Evolutionary conservation across 2,329 filamentous ascomycete species (phyloP), one percentile per base, ranked within the genome.

Genomic region (Leptodontidium sp.): DNA sequence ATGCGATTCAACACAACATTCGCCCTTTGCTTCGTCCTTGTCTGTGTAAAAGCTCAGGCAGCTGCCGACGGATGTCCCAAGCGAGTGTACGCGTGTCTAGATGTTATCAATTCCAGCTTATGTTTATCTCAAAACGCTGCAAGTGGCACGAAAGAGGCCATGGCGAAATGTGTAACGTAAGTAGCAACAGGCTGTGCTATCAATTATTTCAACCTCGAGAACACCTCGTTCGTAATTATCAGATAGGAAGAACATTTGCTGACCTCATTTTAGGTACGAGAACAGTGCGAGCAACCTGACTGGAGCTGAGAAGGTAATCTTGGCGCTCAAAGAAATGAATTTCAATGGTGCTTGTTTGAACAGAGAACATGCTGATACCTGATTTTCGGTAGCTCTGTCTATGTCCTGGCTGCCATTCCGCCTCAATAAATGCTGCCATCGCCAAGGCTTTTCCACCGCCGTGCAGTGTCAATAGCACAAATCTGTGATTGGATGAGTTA

Each of bases 371-470:
- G 32, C 21, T 15, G 21, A 38, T 12, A 32, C 47, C 2, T 29
- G n/a, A 35, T 15, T 65, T 5, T 66, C 7, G 43, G 50, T 57
- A 71, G 70, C 67, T 58, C 29, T 71, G 70, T 47, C 50, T 53
- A 61, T 71, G 67, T 21, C 65, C 67, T 8, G 70, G 70, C 17
- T 71, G 70, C n/a, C 70, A 71, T 58, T 69, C 67, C 38, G 65
- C 70, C 15, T 53, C 67, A 32, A 69, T 71, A 59, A 69, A 71
- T 47, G 47, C 61, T 38, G 68, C 49, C 11, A 71, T 69, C 47
- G 52, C 45, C n/a, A 47, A 63, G 43, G 29, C 66, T 29, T 71
- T 71, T n/a, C 70, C 70, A 21, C 40, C 65, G n/a, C 70, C 67
- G 1, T 71, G 67, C 66, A 45, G 45, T 2, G 8, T 17, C 26